Evolutionary conservation across 116 monocot species (phyloP).

Genomic region (Phalaenopsis hybrid): DNA sequence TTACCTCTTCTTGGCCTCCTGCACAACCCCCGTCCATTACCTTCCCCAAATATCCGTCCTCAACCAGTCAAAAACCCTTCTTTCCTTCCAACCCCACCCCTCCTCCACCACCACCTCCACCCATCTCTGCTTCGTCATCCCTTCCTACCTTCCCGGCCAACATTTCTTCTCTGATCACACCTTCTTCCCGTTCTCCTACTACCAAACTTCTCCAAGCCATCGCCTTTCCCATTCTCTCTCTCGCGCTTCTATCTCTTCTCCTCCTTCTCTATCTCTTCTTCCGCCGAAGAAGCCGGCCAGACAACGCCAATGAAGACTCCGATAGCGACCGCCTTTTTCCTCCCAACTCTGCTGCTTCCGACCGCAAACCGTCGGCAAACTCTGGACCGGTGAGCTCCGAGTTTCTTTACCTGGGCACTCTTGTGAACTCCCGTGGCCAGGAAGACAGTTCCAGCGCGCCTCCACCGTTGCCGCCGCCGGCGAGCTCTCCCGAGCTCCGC

Average conservation of each 20-base stretch:
- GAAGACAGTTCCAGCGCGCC: conserved; percentile 1
- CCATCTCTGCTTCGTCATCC: not conserved
- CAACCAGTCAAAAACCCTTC: conserved; percentile 12
- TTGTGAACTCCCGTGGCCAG: conserved; percentile 25
- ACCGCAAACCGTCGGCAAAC: conserved; percentile 9
- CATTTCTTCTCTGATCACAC: conserved; percentile 15
- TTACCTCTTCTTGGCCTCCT: conserved; percentile 14
- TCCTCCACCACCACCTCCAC: conserved; percentile 15
- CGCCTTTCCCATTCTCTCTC: conserved; percentile 17
- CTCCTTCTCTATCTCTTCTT: conserved; percentile 4
- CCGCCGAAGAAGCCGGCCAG: conserved; percentile 9
- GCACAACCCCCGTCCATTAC: conserved; percentile 16
- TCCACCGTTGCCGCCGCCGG: conserved; percentile 1
- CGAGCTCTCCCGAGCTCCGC: conserved; percentile 71
- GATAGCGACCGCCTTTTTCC: conserved; percentile 30
- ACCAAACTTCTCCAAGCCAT: conserved; percentile 18
- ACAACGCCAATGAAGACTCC: not conserved
- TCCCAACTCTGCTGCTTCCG: conserved; percentile 12
- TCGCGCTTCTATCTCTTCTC: conserved; percentile 7
- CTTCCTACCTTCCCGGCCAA: conserved; percentile 27
- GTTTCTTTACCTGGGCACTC: conserved; percentile 53
- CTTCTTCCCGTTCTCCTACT: conserved; percentile 6
- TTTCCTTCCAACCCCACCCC: conserved; percentile 25
- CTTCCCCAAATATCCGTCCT: conserved; percentile 27
- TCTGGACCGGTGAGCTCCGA: conserved; percentile 15